These are phyloP conservation scores for Cutaneotrichosporon arboriforme DNA, from an alignment of 1,284 basidiomycete genomes.

Conservation along the genomic window DNA sequence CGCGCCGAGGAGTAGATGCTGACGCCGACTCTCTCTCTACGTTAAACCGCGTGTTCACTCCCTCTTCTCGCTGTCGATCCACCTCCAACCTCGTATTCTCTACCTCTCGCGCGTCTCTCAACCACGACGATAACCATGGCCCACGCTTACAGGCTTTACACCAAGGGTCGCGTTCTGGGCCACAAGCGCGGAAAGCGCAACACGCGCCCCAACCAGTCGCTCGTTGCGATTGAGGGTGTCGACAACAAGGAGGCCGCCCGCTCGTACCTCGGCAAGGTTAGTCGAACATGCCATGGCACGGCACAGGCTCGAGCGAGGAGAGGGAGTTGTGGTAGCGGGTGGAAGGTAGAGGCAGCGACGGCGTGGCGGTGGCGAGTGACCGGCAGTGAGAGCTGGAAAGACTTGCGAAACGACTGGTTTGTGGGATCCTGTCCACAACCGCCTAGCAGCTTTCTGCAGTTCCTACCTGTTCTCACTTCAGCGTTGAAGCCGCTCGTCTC, in stretches of 20 bases:
- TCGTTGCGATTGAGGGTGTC: constrained; percentile 97
- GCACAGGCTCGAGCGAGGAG: not conserved
- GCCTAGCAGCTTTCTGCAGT: too few relatives aligned
- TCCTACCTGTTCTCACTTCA: too few relatives aligned
- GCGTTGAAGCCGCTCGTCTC: too few relatives aligned
- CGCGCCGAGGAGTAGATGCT: not conserved
- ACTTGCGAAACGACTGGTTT: too few relatives aligned
- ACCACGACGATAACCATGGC: not conserved
- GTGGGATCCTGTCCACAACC: too few relatives aligned
- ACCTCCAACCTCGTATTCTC: not conserved
- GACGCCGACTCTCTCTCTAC: not conserved
- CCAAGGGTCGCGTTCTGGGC: constrained; percentile 93
- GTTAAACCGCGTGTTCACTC: too few relatives aligned
- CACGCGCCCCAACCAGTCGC: constrained; percentile 87
- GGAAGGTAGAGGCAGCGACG: not conserved
- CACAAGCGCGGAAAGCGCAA: constrained; percentile 99
- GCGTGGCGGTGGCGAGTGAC: too few relatives aligned
- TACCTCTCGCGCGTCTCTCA: not conserved
- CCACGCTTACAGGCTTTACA: constrained; percentile 69
- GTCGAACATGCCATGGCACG: constrained; percentile 26
- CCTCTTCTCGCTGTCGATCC: too few relatives aligned
- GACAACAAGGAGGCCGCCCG: constrained; percentile 88
- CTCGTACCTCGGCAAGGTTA: constrained; percentile 97
- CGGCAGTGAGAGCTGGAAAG: not conserved
- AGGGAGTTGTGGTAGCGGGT: too few relatives aligned